phyloP scores from a whole-genome alignment of 108 stramenopile genomes.

The Bacterosira constricta region DNA sequence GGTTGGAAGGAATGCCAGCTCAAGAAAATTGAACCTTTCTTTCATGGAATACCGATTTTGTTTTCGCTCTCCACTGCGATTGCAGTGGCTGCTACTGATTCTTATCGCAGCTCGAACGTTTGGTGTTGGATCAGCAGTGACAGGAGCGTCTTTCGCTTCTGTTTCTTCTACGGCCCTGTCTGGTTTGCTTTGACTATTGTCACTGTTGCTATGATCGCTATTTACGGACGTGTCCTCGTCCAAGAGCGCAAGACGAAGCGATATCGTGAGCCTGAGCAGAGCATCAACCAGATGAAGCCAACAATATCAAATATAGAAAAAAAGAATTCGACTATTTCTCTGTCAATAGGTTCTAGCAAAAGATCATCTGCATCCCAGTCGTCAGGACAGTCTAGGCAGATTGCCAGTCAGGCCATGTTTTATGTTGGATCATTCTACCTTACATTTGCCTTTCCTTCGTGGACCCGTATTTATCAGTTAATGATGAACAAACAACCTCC shows the following conservation, averaged over 20 bases:
- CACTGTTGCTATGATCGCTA: conserved; percentile 1
- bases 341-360: too few species aligned
- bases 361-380: too few species aligned
- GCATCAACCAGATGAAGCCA: background rate
- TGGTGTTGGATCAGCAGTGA: conserved; percentile 16
- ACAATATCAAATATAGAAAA: too few species aligned
- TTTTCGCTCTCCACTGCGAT: conserved; percentile 14
- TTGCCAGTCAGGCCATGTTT: conserved; percentile 13
- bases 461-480: background rate
- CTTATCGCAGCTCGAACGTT: conserved; percentile 8
- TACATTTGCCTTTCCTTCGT: conserved; percentile 21
- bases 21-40: background rate
- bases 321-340: too few species aligned
- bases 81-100: conserved; percentile 1
- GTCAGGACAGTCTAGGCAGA: conserved; percentile 7
- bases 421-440: conserved; percentile 18
- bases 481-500: background rate
- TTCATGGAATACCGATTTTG: conserved; percentile 12
- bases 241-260: conserved; percentile 8
- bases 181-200: conserved; percentile 15
- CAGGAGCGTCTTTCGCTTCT: conserved; percentile 1
- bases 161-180: conserved; percentile 3
- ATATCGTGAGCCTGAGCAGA: background rate
- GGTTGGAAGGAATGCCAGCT: conserved; percentile 25
- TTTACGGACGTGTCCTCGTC: conserved; percentile 11